Conservation (phyloP, 2,329 filamentous ascomycete species). For the Diatrype stigma region DNA sequence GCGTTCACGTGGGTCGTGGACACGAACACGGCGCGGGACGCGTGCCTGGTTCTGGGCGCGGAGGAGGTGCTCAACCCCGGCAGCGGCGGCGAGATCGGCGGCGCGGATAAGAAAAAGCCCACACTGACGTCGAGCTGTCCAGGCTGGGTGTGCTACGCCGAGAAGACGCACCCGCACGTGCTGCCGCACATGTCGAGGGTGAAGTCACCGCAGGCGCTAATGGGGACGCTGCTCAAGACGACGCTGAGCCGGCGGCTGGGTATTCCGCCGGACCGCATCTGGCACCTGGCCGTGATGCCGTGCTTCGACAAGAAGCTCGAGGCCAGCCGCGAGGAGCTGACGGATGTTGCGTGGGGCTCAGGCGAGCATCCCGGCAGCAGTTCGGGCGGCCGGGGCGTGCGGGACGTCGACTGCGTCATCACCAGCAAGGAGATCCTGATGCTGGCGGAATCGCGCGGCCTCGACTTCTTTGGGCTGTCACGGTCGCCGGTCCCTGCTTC, state of each 20-base stretch:
- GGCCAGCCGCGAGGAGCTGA: constrained; percentile 88
- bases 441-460: constrained; percentile 73
- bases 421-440: constrained; percentile 92
- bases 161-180: constrained; percentile 94
- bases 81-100: constrained; percentile 10
- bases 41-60: constrained; percentile 74
- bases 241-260: constrained; percentile 68
- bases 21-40: constrained; percentile 78
- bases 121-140: constrained; percentile 88
- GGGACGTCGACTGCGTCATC: constrained; percentile 97
- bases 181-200: constrained; percentile 85
- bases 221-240: constrained; percentile 86
- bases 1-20: constrained; percentile 87
- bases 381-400: constrained; percentile 38
- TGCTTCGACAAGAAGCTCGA: constrained; percentile 99
- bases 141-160: constrained; percentile 97
- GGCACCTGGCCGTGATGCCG: constrained; percentile 95
- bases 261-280: constrained; percentile 75
- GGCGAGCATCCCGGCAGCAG: constrained; percentile 46
- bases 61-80: constrained; percentile 59
- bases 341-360: constrained; percentile 68
- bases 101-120: constrained; percentile 46
- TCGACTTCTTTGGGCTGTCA: constrained; percentile 73
- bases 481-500: constrained; percentile 46
- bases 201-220: constrained; percentile 90